These are phyloP conservation scores for Afroboletus lepidellus DNA, from an alignment of 1,284 basidiomycete species.

Conservation along the genomic window DNA sequence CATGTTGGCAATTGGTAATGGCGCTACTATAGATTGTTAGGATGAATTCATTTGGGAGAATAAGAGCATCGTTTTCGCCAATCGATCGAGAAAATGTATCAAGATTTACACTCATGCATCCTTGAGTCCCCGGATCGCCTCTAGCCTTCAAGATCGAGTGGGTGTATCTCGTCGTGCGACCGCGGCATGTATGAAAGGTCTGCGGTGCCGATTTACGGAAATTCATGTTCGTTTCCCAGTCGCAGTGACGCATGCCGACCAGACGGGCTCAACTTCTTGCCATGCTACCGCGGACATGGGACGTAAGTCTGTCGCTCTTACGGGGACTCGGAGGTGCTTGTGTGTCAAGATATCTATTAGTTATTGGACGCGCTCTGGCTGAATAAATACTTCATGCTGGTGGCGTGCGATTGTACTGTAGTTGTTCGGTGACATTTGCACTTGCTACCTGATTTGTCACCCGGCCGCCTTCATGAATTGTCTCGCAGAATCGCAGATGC, in stretches of 20 bases:
- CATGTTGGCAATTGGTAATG: constrained; percentile 9
- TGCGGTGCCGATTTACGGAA: constrained; percentile 19
- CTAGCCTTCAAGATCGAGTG: constrained; percentile 7
- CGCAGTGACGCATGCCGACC: constrained; percentile 1
- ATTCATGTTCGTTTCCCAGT: constrained; percentile 4
- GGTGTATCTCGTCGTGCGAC: constrained; percentile 3
- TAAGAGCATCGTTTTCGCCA: constrained; percentile 8
- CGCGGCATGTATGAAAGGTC: constrained; percentile 12
- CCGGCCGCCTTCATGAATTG: no score
- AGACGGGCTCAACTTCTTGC: constrained; percentile 8
- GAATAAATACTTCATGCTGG: neutral
- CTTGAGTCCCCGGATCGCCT: constrained; percentile 20
- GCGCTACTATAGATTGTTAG: constrained; percentile 1
- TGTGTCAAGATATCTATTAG: constrained; percentile 14
- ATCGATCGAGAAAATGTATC: constrained; percentile 22
- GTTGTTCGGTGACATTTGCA: neutral
- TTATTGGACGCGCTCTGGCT: constrained; percentile 6
- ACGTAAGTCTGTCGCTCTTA: constrained; percentile 12
- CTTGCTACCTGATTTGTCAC: neutral
- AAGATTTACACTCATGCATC: constrained; percentile 16
- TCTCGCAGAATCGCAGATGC: no score
- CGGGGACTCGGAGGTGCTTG: constrained; percentile 3
- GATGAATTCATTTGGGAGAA: constrained; percentile 18
- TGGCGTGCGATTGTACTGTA: neutral
- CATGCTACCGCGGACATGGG: constrained; percentile 25